phyloP scores from a whole-genome alignment of 345 rosid species.

The Acer campestre region DNA sequence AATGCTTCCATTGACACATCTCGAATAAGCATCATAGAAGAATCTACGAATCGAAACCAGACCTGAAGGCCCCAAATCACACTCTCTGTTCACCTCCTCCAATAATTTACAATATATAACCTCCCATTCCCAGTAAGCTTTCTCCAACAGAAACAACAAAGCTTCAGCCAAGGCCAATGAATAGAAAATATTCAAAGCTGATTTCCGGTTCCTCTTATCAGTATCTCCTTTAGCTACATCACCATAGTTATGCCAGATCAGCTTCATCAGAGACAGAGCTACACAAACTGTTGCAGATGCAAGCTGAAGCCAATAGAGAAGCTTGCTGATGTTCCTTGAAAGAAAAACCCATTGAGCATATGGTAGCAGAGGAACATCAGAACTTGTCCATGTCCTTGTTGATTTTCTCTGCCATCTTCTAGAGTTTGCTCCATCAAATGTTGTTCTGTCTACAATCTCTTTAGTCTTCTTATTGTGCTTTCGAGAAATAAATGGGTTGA shows the following conservation, averaged over 20 bases:
- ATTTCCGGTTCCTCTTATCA: conserved; percentile 68
- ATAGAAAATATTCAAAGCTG: conserved; percentile 77
- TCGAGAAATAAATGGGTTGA: conserved; percentile 24
- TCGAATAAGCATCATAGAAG: conserved; percentile 88
- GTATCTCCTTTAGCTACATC: conserved; percentile 63
- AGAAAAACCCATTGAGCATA: conserved; percentile 73
- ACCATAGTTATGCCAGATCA: conserved; percentile 71
- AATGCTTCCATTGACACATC: conserved; percentile 76
- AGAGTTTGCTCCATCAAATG: conserved; percentile 10
- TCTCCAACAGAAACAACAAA: conserved; percentile 75
- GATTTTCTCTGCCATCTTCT: conserved; percentile 30
- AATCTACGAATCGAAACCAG: conserved; percentile 66
- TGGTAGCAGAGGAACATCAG: conserved; percentile 80
- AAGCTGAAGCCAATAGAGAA: conserved; percentile 89
- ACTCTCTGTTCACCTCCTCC: conserved; percentile 69
- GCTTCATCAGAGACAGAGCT: conserved; percentile 71
- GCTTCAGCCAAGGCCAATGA: conserved; percentile 86
- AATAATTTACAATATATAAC: conserved; percentile 54
- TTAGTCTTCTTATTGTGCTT: conserved; percentile 29
- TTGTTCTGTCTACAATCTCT: conserved; percentile 8
- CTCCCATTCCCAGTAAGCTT: conserved; percentile 85
- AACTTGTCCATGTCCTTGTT: conserved; percentile 58
- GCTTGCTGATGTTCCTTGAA: conserved; percentile 64
- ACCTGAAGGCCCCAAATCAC: conserved; percentile 69
- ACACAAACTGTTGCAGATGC: conserved; percentile 77